Conservation (phyloP, 352 stramenopile species). For the Phytophthora idaei region DNA sequence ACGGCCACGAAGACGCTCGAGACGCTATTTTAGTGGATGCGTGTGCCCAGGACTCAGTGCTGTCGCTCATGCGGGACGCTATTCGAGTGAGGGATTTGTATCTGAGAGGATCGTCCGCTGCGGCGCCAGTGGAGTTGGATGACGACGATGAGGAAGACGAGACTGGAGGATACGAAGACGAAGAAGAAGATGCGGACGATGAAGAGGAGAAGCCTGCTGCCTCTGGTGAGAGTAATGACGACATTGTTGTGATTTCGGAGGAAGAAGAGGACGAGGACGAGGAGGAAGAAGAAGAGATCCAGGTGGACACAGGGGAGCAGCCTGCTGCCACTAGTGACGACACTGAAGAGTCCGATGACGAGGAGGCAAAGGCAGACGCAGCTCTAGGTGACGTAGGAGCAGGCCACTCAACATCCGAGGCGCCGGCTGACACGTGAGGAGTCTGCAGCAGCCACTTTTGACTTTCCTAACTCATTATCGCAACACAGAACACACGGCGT, state of each 20-base stretch:
- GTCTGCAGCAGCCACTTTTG: conserved; percentile 1
- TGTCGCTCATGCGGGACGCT: conserved; percentile 63
- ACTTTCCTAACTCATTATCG: conserved; percentile 28
- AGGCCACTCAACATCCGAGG: background rate
- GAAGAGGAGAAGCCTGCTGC: conserved; percentile 24
- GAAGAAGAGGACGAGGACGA: conserved; percentile 44
- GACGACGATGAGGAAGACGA: conserved; percentile 58
- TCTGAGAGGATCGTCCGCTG: conserved; percentile 50
- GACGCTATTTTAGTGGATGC: conserved; percentile 71
- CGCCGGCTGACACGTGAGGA: too few species aligned
- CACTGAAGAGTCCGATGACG: background rate
- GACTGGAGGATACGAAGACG: conserved; percentile 32
- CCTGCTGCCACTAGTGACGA: conserved; percentile 28
- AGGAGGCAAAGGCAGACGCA: conserved; percentile 25
- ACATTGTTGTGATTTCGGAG: conserved; percentile 61
- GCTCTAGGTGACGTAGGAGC: conserved; percentile 27
- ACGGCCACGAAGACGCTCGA: conserved; percentile 58
- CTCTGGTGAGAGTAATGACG: conserved; percentile 28
- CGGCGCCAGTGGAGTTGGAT: conserved; percentile 61
- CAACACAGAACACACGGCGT: conserved; percentile 25
- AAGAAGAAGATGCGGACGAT: conserved; percentile 33
- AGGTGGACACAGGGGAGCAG: conserved; percentile 23
- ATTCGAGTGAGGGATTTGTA: conserved; percentile 56
- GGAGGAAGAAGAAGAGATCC: conserved; percentile 27
- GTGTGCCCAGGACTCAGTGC: conserved; percentile 58